Percentiles rank a stretch among this genome's conserved stretches.
Evolutionary conservation across 352 stramenopile genomes (phyloP).

Genomic region (Pythium plurisporium): DNA sequence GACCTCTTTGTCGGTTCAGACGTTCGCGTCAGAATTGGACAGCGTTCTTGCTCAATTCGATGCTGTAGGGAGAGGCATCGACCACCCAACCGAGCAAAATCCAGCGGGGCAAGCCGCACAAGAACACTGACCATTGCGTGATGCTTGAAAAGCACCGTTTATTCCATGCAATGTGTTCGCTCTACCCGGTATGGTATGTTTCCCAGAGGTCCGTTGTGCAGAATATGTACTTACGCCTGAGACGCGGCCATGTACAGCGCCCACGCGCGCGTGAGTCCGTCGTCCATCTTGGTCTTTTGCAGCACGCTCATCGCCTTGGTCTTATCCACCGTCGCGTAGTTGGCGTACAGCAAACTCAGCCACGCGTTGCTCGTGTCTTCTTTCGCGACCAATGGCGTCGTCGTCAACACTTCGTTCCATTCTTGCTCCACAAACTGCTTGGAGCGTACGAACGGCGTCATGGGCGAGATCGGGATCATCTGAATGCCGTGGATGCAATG

Average conservation of each 20-base stretch:
- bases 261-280: slow-evolving; percentile 26
- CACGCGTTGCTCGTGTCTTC: neutral
- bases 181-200: no score
- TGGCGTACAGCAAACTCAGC: slow-evolving; percentile 30
- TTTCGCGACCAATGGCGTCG: neutral
- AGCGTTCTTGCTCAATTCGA: slow-evolving; percentile 50
- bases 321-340: slow-evolving; percentile 29
- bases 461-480: slow-evolving; percentile 69
- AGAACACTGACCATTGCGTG: slow-evolving; percentile 11
- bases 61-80: neutral
- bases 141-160: no score
- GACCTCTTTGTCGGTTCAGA: no score
- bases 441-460: slow-evolving; percentile 62
- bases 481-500: slow-evolving; percentile 77
- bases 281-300: slow-evolving; percentile 18
- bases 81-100: neutral
- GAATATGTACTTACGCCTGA: slow-evolving; percentile 46
- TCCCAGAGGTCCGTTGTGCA: no score
- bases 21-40: slow-evolving; percentile 43
- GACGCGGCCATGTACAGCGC: slow-evolving; percentile 33
- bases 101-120: slow-evolving; percentile 1
- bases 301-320: slow-evolving; percentile 14
- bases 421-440: slow-evolving; percentile 55
- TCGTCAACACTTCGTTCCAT: slow-evolving; percentile 25
- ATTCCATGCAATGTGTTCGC: slow-evolving; percentile 25